A percentile compares a stretch with the other conserved stretches of the same genome.
Conservation (phyloP, 768 basidiomycete species). For the Trametes villosa region DNA sequence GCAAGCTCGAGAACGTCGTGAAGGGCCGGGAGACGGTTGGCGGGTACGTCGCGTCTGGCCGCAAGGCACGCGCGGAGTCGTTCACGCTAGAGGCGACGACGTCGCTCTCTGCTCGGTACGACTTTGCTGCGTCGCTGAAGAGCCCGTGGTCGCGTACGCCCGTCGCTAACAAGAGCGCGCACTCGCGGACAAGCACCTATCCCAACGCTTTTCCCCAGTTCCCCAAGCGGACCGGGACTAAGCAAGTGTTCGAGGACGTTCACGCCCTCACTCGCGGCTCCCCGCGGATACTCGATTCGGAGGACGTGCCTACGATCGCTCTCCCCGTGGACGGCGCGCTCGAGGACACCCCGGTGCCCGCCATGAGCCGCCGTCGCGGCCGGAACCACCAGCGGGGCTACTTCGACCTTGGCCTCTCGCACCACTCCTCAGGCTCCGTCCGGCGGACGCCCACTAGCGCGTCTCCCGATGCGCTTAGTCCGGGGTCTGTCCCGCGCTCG, state of each 20-base stretch:
- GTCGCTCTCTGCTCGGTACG: slow-evolving; percentile 59
- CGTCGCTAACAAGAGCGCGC: slow-evolving; percentile 22
- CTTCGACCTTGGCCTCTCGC: slow-evolving; percentile 46
- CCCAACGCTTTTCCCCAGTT: slow-evolving; percentile 36
- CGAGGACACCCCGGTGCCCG: slow-evolving; percentile 31
- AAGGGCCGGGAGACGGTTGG: slow-evolving; percentile 38
- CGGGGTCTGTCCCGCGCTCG: slow-evolving; percentile 4
- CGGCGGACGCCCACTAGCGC: slow-evolving; percentile 57
- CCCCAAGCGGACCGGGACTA: slow-evolving; percentile 22
- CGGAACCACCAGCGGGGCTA: slow-evolving; percentile 65
- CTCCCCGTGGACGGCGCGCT: slow-evolving; percentile 18
- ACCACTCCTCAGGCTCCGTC: slow-evolving; percentile 19
- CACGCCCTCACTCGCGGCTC: slow-evolving; percentile 44
- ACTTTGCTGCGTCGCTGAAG: slow-evolving; percentile 57
- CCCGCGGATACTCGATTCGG: slow-evolving; percentile 50
- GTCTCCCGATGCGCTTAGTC: slow-evolving; percentile 27
- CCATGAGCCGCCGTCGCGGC: slow-evolving; percentile 20
- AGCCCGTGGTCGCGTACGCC: slow-evolving; percentile 46
- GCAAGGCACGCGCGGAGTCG: slow-evolving; percentile 24
- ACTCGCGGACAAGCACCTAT: slow-evolving; percentile 52
- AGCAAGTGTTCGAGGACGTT: slow-evolving; percentile 14
- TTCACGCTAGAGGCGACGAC: slow-evolving; percentile 35
- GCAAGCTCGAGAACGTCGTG: slow-evolving; percentile 69
- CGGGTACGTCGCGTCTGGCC: slow-evolving; percentile 28
- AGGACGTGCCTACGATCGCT: slow-evolving; percentile 18